phyloP scores from a whole-genome alignment of 139 green algal genomes.

The Axilococcus clingmanii region DNA sequence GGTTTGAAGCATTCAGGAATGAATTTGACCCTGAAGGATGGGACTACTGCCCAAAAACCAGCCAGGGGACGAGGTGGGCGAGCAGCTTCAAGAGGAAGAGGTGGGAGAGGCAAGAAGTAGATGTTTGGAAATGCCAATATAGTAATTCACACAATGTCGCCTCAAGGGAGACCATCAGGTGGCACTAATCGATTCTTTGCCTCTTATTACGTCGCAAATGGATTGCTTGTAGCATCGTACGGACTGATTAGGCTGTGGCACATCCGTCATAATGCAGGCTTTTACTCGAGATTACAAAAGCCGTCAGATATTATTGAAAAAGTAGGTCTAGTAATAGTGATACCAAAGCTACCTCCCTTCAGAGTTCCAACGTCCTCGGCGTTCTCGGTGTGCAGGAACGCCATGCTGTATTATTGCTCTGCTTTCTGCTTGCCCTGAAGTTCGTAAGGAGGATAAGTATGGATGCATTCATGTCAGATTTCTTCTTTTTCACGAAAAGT shows the following conservation, averaged over 20 bases:
- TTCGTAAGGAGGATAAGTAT: slow-evolving; percentile 8
- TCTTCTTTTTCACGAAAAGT: slow-evolving; percentile 17
- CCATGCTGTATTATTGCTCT: slow-evolving; percentile 7
- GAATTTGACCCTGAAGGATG: slow-evolving; percentile 20
- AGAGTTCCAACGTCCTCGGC: background rate
- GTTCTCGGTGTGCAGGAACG: slow-evolving; percentile 13
- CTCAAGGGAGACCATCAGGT: too few relatives aligned
- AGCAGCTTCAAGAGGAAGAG: background rate
- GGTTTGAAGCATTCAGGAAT: slow-evolving; percentile 15
- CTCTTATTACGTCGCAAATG: slow-evolving; percentile 10
- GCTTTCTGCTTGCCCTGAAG: slow-evolving; percentile 8
- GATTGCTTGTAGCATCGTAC: slow-evolving; percentile 6
- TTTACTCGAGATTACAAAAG: background rate
- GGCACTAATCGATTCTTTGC: slow-evolving; percentile 16
- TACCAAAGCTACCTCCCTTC: too few relatives aligned
- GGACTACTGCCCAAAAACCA: slow-evolving; percentile 3
- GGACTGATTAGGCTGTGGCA: slow-evolving; percentile 2
- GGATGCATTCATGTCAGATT: slow-evolving; percentile 17
- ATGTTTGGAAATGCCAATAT: background rate
- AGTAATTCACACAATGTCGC: background rate
- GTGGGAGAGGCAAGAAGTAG: background rate
- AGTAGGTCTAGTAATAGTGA: too few relatives aligned
- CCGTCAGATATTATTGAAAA: slow-evolving; percentile 3
- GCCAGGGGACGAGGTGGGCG: background rate
- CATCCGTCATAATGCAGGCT: background rate